Base-by-base conservation (phyloP, 1,139 yeast genomes). In the Diutina mesorugosa region DNA sequence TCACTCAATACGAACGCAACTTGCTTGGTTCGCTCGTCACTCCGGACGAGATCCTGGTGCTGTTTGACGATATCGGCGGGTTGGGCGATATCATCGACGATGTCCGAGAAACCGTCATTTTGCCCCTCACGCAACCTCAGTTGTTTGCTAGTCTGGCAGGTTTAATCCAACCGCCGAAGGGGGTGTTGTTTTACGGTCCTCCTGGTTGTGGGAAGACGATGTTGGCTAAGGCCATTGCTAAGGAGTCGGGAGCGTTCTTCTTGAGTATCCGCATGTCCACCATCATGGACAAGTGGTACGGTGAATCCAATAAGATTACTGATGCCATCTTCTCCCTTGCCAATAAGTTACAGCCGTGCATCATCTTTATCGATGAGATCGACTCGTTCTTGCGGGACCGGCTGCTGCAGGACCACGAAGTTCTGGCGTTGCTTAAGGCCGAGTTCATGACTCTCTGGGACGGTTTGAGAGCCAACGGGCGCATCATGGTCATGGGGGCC, bases 391-490 rank as follows among this genome's bases (percentile, higher is more conserved):
- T 93, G 63, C 79, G 98, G 62, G 97, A 90, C 66, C 79, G 99
- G 60, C 81, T 87, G 41, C 80, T 90, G 0, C 77, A 78, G 57
- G 99, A 93, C 70, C 98, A 93, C 70, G 99, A 93, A 70, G 93
- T 90, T n/a, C 90, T 97, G 54, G 90, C 97, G 1, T 85, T 87
- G 81, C 75, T 93, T 60, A 93, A 93, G 70, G 97, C 99, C 0
- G 99, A 93, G 69, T 93, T 93, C 66, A 93, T 93, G 98, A 89
- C 97, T 0, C 74, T 93, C 58, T 93, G 99, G 98, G 99, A 93
- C 69, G 99, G 99, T 0, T 74, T 93, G 55, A 80, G 85, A 16
- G 74, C 83, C 45, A 83, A 83, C 57, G 96, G 97, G 1, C 77
- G 95, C 56, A 80, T 93, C 6, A 75, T 93, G 75, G 90, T 93